Conservation (phyloP, 1,139 yeast species). For the Kazachstania sp. region DNA sequence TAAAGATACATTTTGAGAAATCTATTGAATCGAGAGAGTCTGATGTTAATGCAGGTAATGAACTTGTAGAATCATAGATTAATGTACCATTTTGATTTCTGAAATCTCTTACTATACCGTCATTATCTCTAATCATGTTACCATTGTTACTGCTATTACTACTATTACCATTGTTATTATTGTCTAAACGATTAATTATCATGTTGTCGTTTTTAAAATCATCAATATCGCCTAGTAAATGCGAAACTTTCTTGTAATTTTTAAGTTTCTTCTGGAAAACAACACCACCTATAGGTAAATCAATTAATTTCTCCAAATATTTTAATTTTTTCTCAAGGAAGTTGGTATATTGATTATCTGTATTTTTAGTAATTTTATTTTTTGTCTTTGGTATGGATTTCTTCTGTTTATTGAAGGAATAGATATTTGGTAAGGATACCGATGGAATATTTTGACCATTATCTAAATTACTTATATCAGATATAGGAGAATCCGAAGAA, state of each 20-base stretch:
- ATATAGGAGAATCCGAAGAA: background rate
- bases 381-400: background rate
- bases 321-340: slow-evolving; percentile 45
- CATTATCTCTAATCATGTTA: background rate
- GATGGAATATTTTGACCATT: background rate
- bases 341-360: slow-evolving; percentile 45
- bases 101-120: background rate
- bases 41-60: slow-evolving; percentile 15
- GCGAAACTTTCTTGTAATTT: slow-evolving; percentile 39
- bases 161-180: no score
- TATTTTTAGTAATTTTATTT: background rate
- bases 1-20: slow-evolving; percentile 34
- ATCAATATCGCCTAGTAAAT: slow-evolving; percentile 26
- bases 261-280: slow-evolving; percentile 27
- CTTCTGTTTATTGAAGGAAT: slow-evolving; percentile 1
- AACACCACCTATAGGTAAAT: slow-evolving; percentile 26
- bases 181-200: background rate
- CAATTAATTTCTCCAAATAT: slow-evolving; percentile 39
- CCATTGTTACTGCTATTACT: background rate
- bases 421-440: background rate
- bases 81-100: no score
- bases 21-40: slow-evolving; percentile 34
- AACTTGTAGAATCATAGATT: background rate
- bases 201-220: slow-evolving; percentile 9
- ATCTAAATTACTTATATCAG: background rate